phyloP scores from a whole-genome alignment of 306 rosid species.

The Hippophae gyantsensis region DNA sequence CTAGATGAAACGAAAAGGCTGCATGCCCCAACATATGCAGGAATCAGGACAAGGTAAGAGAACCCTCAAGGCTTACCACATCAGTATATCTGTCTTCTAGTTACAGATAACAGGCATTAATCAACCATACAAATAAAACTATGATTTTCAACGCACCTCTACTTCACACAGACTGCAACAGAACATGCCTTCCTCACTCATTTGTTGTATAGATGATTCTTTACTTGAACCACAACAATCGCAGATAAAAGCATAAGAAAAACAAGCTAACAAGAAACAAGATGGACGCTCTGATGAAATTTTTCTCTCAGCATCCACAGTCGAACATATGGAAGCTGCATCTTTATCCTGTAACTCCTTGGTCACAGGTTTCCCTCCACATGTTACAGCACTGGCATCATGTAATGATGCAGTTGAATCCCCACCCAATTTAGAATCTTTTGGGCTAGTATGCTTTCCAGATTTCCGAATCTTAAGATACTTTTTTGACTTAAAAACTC shows the following conservation, averaged over 20 bases:
- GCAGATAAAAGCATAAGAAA: constrained; percentile 69
- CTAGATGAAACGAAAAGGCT: no score
- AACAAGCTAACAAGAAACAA: constrained; percentile 43
- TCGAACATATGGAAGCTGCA: constrained; percentile 36
- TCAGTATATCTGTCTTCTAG: no score
- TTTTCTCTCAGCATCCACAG: constrained; percentile 27
- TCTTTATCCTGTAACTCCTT: constrained; percentile 42
- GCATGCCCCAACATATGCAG: no score
- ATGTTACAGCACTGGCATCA: constrained; percentile 43
- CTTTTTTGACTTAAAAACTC: constrained; percentile 89
- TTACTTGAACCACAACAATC: constrained; percentile 41
- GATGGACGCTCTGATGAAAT: constrained; percentile 32
- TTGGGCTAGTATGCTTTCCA: constrained; percentile 38
- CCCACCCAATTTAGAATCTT: constrained; percentile 57
- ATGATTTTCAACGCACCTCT: constrained; percentile 49
- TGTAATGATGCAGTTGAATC: constrained; percentile 53
- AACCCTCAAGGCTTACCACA: no score
- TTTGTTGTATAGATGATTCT: constrained; percentile 52
- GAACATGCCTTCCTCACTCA: constrained; percentile 94
- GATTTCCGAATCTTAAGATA: constrained; percentile 50
- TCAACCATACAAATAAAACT: no score
- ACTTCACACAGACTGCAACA: constrained; percentile 98
- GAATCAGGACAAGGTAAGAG: no score
- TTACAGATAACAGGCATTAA: no score
- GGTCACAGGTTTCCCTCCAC: constrained; percentile 48